Base-by-base conservation (phyloP, 2,329 filamentous ascomycete species). In the Xylariaceae sp. region DNA sequence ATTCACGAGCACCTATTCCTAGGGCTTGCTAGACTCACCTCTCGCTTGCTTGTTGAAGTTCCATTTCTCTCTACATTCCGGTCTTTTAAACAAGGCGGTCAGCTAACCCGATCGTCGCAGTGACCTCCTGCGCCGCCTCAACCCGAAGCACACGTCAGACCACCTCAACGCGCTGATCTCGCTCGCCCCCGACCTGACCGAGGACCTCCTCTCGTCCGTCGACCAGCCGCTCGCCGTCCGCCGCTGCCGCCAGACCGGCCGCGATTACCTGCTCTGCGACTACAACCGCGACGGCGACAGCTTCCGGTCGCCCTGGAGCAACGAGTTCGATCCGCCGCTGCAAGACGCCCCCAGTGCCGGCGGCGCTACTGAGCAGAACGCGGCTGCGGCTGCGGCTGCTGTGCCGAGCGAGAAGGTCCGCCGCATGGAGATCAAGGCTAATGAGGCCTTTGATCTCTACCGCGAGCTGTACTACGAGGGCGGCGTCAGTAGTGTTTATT, bases 281-380 rank as follows among this genome's bases (percentile, higher is more conserved):
- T 99, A 99, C 81, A 99, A 99, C 80, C 92, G 94, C 61, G 94
- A 99, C 74, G 94, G 94, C 59, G 92, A 96, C 76, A 95, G 88
- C 74, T 96, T 96, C 81, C 88, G 94, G 59, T 95, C 89, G 61
- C 94, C 94, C n/a, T 99, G 94, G 94, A 94, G 87, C 75, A 97
- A 97, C 75, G 88, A 96, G 74, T 99, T 99, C 72, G 91, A 97
- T 70, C 94, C 92, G 16, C 88, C 91, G 13, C 80, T 96, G 15
- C 47, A 47, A 56, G 86, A 88, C 61, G 80, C 79, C 47, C 81
- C 83, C 46, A 70, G 67, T 45, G 81, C 83, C 46, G 70, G 67
- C 45, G 81, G 82, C 12, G 81, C 83, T 56, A 81, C 79, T 0
- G 82, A 80, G 42, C 30, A 39, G 0, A 84, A 83, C 21, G 92